Evolutionary conservation across 345 rosid species (phyloP).

Genomic region (Hypericum perforatum): DNA sequence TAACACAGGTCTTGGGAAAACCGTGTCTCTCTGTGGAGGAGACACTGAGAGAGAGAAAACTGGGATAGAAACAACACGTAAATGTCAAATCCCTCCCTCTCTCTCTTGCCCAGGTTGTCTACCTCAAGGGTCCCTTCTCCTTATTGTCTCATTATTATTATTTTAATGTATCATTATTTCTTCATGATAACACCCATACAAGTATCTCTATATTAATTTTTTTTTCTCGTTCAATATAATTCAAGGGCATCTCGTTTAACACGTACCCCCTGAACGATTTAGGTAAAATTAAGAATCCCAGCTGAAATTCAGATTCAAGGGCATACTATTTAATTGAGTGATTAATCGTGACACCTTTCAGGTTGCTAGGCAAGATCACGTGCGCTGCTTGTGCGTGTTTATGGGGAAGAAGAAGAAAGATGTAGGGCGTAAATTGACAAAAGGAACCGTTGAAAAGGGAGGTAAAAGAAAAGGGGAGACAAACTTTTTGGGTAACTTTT

Average conservation of each 20-base stretch:
- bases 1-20: constrained; percentile 60
- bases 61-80: constrained; percentile 40
- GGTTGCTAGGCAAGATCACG: constrained; percentile 21
- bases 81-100: constrained; percentile 63
- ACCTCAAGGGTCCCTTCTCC: no score
- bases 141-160: no score
- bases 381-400: constrained; percentile 9
- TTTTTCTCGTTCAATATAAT: no score
- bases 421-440: no score
- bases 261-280: no score
- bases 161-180: no score
- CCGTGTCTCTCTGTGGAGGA: constrained; percentile 26
- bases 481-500: constrained; percentile 18
- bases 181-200: no score
- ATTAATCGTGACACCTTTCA: background rate
- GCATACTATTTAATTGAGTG: no score
- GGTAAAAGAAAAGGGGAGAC: constrained; percentile 3
- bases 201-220: no score
- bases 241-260: no score
- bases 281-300: no score
- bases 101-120: constrained; percentile 48
- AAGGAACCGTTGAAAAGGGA: constrained; percentile 23
- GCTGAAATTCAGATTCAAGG: no score
- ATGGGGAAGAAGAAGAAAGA: background rate
- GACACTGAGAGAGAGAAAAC: background rate